Evolutionary conservation across 495 filamentous ascomycete species (phyloP), one percentile per base, ranked within the genome.

Genomic region (Penicillium simplicissimum): DNA sequence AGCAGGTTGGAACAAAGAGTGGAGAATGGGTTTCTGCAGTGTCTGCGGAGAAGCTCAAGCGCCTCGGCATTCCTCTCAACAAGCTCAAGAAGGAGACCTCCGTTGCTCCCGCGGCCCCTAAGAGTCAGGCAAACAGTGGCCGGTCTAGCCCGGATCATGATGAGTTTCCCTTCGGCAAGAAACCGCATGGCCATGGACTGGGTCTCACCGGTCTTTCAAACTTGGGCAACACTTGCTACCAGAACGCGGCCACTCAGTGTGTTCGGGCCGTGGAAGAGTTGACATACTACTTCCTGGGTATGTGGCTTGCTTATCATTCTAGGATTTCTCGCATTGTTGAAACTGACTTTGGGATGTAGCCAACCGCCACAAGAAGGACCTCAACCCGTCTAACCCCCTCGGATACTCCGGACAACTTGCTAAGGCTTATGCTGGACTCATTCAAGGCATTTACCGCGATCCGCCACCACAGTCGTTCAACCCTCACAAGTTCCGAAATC

Each of bases 191-290:
- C 15, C 88, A 83, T 17, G 33, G 45, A 10, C 28, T 66, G 40
- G 66, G 65, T 19, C 33, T 65, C 31, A 90, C 92, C 45, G 95
- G 95, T 33, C 76, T 98, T 48, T 86, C 84, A 56, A 98, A 98
- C 67, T 76, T 98, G 28, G 95, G 95, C 17, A 98, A 98, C 66
- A 97, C 95, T 0, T 98, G 95, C 76, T 98, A 98, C 74, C 97
- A 97, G 92, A 97, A 97, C 75, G 96, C 95, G 15, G 95, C 96
- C 21, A 76, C 97, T 53, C 95, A 98, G 71, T 98, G 95, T 70
- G 82, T 98, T 40, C 85, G 93, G 36, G 93, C 89, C 63, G 90
- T 96, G 3, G 90, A 96, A 62, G 95, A 98, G 74, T 78, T 98
- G 67, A 91, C 91, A 7, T 85, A 88, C 60, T 98, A 97, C 74